Percentiles rank a stretch among this genome's conserved stretches.
Conservation (phyloP, 2,329 filamentous ascomycete genomes). For the Hypoxylon sp. region DNA sequence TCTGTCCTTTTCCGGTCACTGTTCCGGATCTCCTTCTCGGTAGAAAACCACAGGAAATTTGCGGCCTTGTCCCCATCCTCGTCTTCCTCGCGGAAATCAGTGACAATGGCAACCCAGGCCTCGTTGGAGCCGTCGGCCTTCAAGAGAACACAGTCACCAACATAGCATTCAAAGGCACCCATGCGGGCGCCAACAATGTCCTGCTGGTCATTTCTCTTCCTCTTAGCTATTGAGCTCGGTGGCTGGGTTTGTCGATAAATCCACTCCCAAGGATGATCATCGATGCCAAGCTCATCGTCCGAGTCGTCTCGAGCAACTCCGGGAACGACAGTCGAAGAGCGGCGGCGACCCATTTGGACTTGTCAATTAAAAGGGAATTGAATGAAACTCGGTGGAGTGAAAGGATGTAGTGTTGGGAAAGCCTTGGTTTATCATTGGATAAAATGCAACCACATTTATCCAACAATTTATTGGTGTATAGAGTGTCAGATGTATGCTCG, state of each 20-base stretch:
- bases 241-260: conserved; percentile 68
- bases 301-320: conserved; percentile 83
- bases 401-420: neutral
- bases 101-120: conserved; percentile 92
- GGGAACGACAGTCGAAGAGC: conserved; percentile 59
- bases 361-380: neutral
- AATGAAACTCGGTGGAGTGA: neutral
- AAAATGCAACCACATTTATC: too few species aligned
- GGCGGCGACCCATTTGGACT: conserved; percentile 38
- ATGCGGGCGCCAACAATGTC: conserved; percentile 85
- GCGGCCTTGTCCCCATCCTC: conserved; percentile 83
- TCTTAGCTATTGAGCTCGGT: conserved; percentile 42
- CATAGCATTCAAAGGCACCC: conserved; percentile 82
- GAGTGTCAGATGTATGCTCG: neutral
- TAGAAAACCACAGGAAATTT: conserved; percentile 96
- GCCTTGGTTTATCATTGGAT: neutral
- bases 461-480: neutral
- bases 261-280: conserved; percentile 85
- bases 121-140: conserved; percentile 90
- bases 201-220: conserved; percentile 55
- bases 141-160: conserved; percentile 88
- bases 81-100: conserved; percentile 82
- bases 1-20: conserved; percentile 86
- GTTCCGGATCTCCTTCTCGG: conserved; percentile 88
- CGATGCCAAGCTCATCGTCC: conserved; percentile 85